phyloP scores from a whole-genome alignment of 2,329 filamentous ascomycete genomes.

The Neofusicoccum parvum region DNA sequence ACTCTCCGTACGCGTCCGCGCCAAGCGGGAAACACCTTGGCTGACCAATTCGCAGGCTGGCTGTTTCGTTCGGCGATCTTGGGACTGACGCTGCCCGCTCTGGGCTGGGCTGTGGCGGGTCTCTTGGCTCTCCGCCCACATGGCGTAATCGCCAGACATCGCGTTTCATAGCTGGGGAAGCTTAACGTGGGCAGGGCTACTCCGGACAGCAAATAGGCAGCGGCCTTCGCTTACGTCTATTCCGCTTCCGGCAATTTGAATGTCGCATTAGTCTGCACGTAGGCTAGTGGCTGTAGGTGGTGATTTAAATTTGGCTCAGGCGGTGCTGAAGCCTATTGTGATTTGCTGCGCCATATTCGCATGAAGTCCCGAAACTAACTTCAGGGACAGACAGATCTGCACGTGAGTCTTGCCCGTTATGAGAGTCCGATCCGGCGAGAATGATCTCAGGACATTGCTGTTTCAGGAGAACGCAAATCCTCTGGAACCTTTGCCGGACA shows the following conservation, averaged over 20 bases:
- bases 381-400: not conserved
- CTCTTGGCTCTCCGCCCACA: not conserved
- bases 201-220: not conserved
- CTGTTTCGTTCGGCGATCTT: not conserved
- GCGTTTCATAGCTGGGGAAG: not conserved
- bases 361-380: not conserved
- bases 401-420: not conserved
- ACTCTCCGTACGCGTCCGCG: constrained; percentile 6
- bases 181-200: not conserved
- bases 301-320: constrained; percentile 2
- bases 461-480: not conserved
- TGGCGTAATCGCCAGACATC: not conserved
- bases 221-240: not conserved
- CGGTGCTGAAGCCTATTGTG: not conserved
- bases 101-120: not conserved
- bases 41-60: not conserved
- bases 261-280: not conserved
- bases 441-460: not conserved
- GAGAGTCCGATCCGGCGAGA: not conserved
- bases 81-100: not conserved
- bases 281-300: not conserved
- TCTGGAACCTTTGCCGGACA: not conserved
- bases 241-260: not conserved
- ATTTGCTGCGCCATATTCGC: constrained; percentile 1
- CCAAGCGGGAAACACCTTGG: not conserved